These are phyloP conservation scores for Penicillium egyptiacum DNA, from an alignment of 495 filamentous ascomycete genomes.

Conservation along the genomic window DNA sequence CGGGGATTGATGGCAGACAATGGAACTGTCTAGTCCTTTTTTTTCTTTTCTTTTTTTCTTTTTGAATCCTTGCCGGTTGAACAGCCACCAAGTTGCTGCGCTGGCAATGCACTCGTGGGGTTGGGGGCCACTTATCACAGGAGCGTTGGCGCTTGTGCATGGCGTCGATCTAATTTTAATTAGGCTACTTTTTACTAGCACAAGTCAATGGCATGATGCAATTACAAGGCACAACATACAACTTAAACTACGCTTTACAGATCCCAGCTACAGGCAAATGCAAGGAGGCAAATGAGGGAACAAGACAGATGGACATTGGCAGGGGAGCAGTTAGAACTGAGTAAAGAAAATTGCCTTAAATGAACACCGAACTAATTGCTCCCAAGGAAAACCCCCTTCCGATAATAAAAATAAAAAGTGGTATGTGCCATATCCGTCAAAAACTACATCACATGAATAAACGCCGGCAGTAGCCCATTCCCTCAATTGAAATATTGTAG, in stretches of 20 bases:
- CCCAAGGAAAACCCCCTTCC: conserved; percentile 20
- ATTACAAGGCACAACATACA: not conserved
- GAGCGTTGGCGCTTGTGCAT: conserved; percentile 5
- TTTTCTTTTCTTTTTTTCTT: not conserved
- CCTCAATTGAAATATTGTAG: conserved; percentile 26
- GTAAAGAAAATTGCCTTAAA: conserved; percentile 34
- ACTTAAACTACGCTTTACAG: not conserved
- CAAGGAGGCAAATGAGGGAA: conserved; percentile 32
- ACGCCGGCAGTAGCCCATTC: conserved; percentile 32
- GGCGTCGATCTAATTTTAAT: conserved; percentile 4
- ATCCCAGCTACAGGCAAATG: conserved; percentile 21
- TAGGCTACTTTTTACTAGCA: not conserved
- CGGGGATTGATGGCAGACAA: not conserved
- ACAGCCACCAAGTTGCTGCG: conserved; percentile 5
- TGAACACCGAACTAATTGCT: conserved; percentile 37
- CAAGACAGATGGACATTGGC: conserved; percentile 34
- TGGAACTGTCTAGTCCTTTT: not conserved
- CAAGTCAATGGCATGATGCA: conserved; percentile 7
- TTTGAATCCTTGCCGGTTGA: conserved; percentile 6
- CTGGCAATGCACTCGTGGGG: conserved; percentile 11
- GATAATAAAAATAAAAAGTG: conserved; percentile 30
- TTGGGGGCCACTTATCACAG: conserved; percentile 4
- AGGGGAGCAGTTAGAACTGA: conserved; percentile 34
- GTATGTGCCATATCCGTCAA: conserved; percentile 34
- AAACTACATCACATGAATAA: conserved; percentile 32